Conservation (phyloP, 371 early-diverging fungal genomes). For the Syncephalastrum racemosum region DNA sequence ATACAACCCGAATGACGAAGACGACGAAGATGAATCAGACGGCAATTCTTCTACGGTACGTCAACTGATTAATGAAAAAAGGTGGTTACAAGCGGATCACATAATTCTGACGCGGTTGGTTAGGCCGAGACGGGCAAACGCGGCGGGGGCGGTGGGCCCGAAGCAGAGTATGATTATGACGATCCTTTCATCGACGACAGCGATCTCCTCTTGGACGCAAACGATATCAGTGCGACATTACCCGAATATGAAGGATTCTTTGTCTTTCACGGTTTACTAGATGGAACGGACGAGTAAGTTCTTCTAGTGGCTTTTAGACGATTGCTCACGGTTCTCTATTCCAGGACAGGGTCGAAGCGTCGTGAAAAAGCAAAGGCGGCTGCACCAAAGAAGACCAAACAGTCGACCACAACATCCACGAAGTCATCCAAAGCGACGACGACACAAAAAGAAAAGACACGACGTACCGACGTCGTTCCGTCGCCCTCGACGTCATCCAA, state of each 20-base stretch:
- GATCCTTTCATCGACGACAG: conserved; percentile 57
- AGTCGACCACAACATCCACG: conserved; percentile 5
- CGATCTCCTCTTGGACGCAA: conserved; percentile 42
- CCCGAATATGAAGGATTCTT: conserved; percentile 47
- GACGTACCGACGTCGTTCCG: too few species aligned
- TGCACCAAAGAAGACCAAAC: conserved; percentile 8
- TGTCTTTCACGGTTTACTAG: conserved; percentile 51
- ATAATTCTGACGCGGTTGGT: background rate
- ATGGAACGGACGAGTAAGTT: conserved; percentile 48
- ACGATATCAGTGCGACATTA: conserved; percentile 10
- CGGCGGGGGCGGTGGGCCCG: conserved; percentile 3
- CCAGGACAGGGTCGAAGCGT: conserved; percentile 2
- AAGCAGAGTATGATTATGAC: conserved; percentile 40
- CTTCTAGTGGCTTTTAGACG: background rate
- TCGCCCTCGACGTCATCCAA: too few species aligned
- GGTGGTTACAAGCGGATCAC: background rate
- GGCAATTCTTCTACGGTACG: too few species aligned
- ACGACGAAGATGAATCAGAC: too few species aligned
- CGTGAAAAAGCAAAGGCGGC: conserved; percentile 15
- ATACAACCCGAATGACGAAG: background rate
- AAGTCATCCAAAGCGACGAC: conserved; percentile 8
- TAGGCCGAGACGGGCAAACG: conserved; percentile 1
- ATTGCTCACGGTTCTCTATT: background rate
- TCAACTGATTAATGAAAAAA: too few species aligned
- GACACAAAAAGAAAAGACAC: conserved; percentile 10